Base-by-base conservation (phyloP, 2,329 filamentous ascomycete species). In the Elsinoe arachidis region DNA sequence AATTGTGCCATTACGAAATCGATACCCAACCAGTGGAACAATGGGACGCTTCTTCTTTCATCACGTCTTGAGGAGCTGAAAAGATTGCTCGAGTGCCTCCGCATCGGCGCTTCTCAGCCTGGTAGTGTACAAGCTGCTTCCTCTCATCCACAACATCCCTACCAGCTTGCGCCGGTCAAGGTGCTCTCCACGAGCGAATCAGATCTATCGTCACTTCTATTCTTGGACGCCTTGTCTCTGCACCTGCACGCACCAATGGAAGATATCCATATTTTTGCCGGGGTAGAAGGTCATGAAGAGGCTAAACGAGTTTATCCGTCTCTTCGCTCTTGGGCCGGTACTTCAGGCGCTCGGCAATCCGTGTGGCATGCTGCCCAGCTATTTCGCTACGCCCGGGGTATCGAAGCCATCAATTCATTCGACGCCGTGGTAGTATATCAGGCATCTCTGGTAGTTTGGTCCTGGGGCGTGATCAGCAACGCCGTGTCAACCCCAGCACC, bases 301-400 rank as follows among this genome's bases (percentile, higher is more conserved):
- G 84, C 84, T 3, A 76, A 80, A 3, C 71, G 78, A 5, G 76
- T 83, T 12, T 84, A 83, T 60, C 78, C 81, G 0, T 72, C 77
- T 0, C 71, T 87, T 6, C 77, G 80, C 58, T 74, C 80, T 23
- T 87, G 84, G 84, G 76, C 76, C 0, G 74, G 75, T 34, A 82
- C 75, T 38, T 64, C 72, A 1, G 77, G 81, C 19, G 78, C 82
- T 6, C 76, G 83, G 26, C 78, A 80, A 60, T 80, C 84, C 9
- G 66, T 87, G 0, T 88, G 81, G 79, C 83, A 85, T 62, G 85
- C 86, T 1, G 85, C 83, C 0, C 86, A 87, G 67, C 76, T 86
- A 1, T 67, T 88, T 4, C 78, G 82, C 6, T 78, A 80, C 39
- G 84, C 83, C 1, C 80, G 81, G 43, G 65, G 67, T 14, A 62